Percentiles rank a stretch among this genome's conserved stretches.
phyloP scores from a whole-genome alignment of 2,329 filamentous ascomycete genomes.

The Cadophora malorum region DNA sequence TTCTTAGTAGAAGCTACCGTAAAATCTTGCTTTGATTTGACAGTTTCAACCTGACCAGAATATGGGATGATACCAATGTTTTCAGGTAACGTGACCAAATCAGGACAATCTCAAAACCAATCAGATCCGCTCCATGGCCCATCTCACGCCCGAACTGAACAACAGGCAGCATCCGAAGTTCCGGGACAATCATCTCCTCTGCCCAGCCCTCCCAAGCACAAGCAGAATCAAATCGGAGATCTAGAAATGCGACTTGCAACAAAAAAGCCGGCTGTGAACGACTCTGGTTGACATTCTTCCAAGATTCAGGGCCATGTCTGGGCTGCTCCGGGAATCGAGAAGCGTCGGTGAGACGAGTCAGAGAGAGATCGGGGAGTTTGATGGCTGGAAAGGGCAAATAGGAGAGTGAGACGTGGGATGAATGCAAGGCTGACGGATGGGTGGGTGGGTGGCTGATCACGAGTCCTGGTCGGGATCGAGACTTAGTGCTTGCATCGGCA shows the following conservation, averaged over 20 bases:
- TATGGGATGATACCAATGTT: too few species aligned
- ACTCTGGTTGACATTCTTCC: not conserved
- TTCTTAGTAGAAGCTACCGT: too few species aligned
- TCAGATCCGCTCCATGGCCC: too few species aligned
- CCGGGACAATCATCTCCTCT: too few species aligned
- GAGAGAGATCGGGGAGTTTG: not conserved
- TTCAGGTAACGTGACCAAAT: too few species aligned
- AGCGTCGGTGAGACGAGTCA: not conserved
- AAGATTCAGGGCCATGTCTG: not conserved
- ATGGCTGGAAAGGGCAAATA: not conserved
- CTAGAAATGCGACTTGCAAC: slow-evolving; percentile 16
- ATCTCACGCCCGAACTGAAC: too few species aligned
- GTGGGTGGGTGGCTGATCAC: not conserved
- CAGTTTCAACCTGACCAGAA: too few species aligned
- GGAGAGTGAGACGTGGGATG: slow-evolving; percentile 5
- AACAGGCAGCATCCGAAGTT: too few species aligned
- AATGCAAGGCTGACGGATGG: not conserved
- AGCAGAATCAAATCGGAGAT: slow-evolving; percentile 8
- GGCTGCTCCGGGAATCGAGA: not conserved
- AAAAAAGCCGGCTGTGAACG: not conserved
- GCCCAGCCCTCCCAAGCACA: not conserved
- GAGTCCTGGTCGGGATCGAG: slow-evolving; percentile 3
- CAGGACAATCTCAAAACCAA: too few species aligned
- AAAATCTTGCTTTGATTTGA: too few species aligned
- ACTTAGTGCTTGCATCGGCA: slow-evolving; percentile 6